These are phyloP conservation scores for Metschnikowia noctiluminum DNA, from an alignment of 805 yeast genomes.

Conservation along the genomic window DNA sequence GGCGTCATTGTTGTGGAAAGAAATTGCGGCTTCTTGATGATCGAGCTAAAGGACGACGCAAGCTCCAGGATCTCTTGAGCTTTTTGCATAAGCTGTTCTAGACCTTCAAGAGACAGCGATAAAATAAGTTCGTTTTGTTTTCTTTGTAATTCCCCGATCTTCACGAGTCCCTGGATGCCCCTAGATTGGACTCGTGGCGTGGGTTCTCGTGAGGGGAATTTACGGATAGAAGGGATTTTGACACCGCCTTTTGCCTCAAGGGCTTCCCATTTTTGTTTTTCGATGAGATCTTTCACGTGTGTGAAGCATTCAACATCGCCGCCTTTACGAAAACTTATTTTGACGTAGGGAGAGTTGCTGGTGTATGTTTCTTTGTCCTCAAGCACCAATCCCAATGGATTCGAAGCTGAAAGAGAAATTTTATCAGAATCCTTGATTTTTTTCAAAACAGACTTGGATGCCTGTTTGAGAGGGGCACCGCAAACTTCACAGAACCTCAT, in stretches of 20 bases:
- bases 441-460: conserved; percentile 3
- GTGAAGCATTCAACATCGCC: conserved; percentile 58
- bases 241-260: conserved; percentile 28
- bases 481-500: conserved; percentile 83
- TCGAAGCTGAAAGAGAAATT: not conserved
- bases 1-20: conserved; percentile 20
- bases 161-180: conserved; percentile 75
- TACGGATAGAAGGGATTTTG: conserved; percentile 22
- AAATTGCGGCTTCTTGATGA: conserved; percentile 8
- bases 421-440: conserved; percentile 10
- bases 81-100: conserved; percentile 71
- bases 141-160: conserved; percentile 50
- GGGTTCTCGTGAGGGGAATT: conserved; percentile 20
- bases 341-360: conserved; percentile 41
- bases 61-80: conserved; percentile 69
- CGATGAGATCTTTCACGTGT: conserved; percentile 39
- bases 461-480: conserved; percentile 44
- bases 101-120: conserved; percentile 67
- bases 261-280: conserved; percentile 48
- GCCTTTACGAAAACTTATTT: conserved; percentile 71
- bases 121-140: conserved; percentile 59
- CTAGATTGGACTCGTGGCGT: conserved; percentile 11
- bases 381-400: conserved; percentile 23
- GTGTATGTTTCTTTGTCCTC: conserved; percentile 36
- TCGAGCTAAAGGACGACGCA: conserved; percentile 12